A percentile compares a stretch with the other conserved stretches of the same genome.
These are phyloP conservation scores for Nannochloropsis granulata DNA, from an alignment of 108 stramenopile species.

Conservation along the genomic window DNA sequence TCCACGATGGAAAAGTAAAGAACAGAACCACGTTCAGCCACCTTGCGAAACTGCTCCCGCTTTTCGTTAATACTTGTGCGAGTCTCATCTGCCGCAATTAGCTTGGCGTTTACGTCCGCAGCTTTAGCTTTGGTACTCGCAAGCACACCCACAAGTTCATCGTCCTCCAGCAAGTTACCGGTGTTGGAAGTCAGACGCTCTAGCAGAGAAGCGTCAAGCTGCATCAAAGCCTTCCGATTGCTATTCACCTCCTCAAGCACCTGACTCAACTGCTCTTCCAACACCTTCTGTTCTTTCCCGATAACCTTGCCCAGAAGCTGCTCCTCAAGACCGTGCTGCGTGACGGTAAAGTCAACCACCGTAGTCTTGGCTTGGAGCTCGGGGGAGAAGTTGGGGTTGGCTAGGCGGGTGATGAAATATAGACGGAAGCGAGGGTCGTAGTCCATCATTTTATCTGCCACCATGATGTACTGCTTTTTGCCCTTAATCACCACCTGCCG, in stretches of 20 bases:
- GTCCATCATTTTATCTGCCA: slow-evolving; percentile 75
- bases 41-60: slow-evolving; percentile 75
- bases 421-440: slow-evolving; percentile 60
- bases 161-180: slow-evolving; percentile 70
- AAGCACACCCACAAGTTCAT: slow-evolving; percentile 68
- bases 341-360: slow-evolving; percentile 76
- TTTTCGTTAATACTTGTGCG: slow-evolving; percentile 66
- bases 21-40: slow-evolving; percentile 67
- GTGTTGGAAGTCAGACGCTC: slow-evolving; percentile 65
- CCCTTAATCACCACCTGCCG: slow-evolving; percentile 65
- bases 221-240: slow-evolving; percentile 66
- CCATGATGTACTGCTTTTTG: slow-evolving; percentile 51
- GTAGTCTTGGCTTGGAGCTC: slow-evolving; percentile 86
- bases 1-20: slow-evolving; percentile 81
- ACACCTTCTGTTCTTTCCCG: slow-evolving; percentile 70
- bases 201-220: slow-evolving; percentile 61
- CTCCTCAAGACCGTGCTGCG: slow-evolving; percentile 74
- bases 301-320: slow-evolving; percentile 78
- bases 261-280: slow-evolving; percentile 74
- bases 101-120: slow-evolving; percentile 67
- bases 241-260: slow-evolving; percentile 73
- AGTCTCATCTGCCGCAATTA: slow-evolving; percentile 67
- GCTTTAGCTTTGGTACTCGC: slow-evolving; percentile 78
- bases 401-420: slow-evolving; percentile 72
- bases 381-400: slow-evolving; percentile 73